Evolutionary conservation across 2,329 filamentous ascomycete species (phyloP).

Genomic region (Epichloe sp.): DNA sequence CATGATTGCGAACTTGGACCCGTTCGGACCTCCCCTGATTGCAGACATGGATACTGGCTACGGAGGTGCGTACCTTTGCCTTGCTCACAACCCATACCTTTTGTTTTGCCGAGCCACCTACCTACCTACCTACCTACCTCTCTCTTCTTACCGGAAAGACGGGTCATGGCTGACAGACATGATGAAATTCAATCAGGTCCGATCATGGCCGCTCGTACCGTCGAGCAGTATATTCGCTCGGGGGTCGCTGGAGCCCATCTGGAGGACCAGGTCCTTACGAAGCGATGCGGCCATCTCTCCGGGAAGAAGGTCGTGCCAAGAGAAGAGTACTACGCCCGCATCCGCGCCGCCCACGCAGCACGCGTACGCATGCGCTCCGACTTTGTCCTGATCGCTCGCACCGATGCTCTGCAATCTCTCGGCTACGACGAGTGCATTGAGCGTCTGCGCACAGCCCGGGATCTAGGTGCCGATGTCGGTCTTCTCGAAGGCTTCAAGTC

Average conservation of each 20-base stretch:
- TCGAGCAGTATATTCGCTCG: constrained; percentile 36
- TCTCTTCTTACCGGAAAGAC: background rate
- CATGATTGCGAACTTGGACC: constrained; percentile 49
- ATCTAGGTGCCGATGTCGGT: constrained; percentile 44
- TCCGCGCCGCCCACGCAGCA: constrained; percentile 41
- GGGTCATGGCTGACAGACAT: background rate
- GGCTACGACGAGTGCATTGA: constrained; percentile 44
- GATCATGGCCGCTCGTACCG: constrained; percentile 38
- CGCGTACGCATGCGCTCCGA: constrained; percentile 35
- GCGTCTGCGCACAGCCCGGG: constrained; percentile 35
- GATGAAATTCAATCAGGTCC: constrained; percentile 19
- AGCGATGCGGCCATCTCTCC: constrained; percentile 50
- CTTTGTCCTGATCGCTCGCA: constrained; percentile 52
- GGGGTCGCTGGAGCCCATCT: constrained; percentile 48
- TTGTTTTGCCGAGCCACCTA: background rate
- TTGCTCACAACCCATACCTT: too few species aligned
- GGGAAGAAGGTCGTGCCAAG: constrained; percentile 47
- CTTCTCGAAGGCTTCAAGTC: constrained; percentile 46
- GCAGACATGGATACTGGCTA: constrained; percentile 48
- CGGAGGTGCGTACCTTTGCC: constrained; percentile 24
- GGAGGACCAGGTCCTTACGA: constrained; percentile 51
- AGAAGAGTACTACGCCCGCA: constrained; percentile 37
- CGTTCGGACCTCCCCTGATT: constrained; percentile 44
- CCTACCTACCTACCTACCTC: too few species aligned
- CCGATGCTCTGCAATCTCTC: constrained; percentile 43